Conservation (phyloP, 495 filamentous ascomycete genomes). For the Talaromyces proteolyticus region DNA sequence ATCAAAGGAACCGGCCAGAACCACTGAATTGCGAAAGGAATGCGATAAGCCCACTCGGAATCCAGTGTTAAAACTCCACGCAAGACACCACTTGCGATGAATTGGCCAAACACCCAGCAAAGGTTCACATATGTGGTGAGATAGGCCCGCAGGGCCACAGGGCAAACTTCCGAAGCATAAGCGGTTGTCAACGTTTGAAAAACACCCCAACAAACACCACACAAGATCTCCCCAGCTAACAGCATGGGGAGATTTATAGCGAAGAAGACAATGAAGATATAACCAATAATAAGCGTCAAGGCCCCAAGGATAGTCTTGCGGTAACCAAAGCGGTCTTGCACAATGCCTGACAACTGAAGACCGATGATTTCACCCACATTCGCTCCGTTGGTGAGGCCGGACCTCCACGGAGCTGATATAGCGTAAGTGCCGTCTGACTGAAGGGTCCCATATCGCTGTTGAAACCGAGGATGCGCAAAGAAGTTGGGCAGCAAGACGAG, state of each 20-base stretch:
- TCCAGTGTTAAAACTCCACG: conserved; percentile 42
- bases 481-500: conserved; percentile 32
- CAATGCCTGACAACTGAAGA: conserved; percentile 57
- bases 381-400: conserved; percentile 57
- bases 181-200: conserved; percentile 67
- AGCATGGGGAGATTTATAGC: conserved; percentile 55
- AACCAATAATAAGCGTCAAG: conserved; percentile 45
- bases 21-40: conserved; percentile 67
- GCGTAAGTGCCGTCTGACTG: conserved; percentile 26
- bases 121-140: conserved; percentile 71
- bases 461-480: conserved; percentile 29
- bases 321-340: conserved; percentile 63
- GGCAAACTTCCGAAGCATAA: conserved; percentile 69
- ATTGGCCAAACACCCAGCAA: conserved; percentile 68
- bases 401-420: conserved; percentile 52
- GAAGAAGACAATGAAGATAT: conserved; percentile 66
- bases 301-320: conserved; percentile 54
- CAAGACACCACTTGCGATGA: conserved; percentile 61
- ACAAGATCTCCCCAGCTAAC: conserved; percentile 61
- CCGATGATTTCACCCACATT: conserved; percentile 60
- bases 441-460: conserved; percentile 25
- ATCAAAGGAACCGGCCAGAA: conserved; percentile 65
- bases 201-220: conserved; percentile 69
- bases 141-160: conserved; percentile 60
- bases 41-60: conserved; percentile 55